These are phyloP conservation scores for Calamus simplicifolius DNA, from an alignment of 176 grass and related monocot species.

Conservation along the genomic window DNA sequence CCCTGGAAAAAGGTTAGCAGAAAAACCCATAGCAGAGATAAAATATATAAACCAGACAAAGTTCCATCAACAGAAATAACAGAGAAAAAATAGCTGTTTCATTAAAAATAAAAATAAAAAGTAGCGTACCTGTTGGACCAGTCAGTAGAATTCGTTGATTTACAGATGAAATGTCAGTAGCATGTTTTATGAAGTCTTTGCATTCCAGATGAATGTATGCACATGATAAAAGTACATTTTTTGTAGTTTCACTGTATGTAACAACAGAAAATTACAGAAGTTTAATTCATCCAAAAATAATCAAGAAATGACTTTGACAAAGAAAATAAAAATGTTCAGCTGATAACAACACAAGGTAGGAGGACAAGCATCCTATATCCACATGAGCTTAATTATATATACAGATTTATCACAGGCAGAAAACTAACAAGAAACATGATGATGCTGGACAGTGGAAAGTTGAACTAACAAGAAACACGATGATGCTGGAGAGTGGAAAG, in stretches of 20 bases:
- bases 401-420: too few relatives aligned
- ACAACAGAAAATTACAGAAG: constrained; percentile 13
- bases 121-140: constrained; percentile 73
- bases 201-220: constrained; percentile 85
- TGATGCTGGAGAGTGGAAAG: too few relatives aligned
- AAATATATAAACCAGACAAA: constrained; percentile 20
- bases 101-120: too few relatives aligned
- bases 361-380: too few relatives aligned
- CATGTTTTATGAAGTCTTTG: constrained; percentile 77
- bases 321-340: too few relatives aligned
- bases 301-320: too few relatives aligned
- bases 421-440: too few relatives aligned
- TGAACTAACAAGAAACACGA: too few relatives aligned
- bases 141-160: constrained; percentile 91
- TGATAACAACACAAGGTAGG: too few relatives aligned
- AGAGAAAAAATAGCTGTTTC: background rate
- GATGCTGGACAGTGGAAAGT: too few relatives aligned
- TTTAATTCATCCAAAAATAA: too few relatives aligned
- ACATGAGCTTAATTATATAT: too few relatives aligned
- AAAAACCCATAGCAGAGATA: constrained; percentile 12
- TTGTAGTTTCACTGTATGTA: constrained; percentile 71
- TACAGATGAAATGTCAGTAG: constrained; percentile 81
- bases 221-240: constrained; percentile 73
- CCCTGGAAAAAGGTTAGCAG: constrained; percentile 31
- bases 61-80: constrained; percentile 1